These are phyloP conservation scores for Hypoxylon crocopeplum DNA, from an alignment of 495 filamentous ascomycete species.

Conservation along the genomic window DNA sequence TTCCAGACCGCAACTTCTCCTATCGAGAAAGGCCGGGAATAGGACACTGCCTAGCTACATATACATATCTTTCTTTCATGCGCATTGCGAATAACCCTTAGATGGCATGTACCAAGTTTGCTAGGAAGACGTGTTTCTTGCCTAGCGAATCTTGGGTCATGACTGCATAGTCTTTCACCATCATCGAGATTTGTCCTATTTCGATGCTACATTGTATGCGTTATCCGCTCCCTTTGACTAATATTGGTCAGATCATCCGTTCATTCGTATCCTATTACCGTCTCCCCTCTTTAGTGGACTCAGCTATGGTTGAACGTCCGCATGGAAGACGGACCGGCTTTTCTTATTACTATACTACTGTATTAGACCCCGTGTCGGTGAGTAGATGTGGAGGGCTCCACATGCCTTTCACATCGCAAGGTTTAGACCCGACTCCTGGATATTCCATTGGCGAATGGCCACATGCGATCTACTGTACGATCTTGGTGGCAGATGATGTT, in stretches of 20 bases:
- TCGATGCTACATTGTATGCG: constrained; percentile 10
- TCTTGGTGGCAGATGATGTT: neutral
- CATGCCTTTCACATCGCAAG: neutral
- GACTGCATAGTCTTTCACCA: neutral
- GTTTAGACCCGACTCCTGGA: constrained; percentile 1
- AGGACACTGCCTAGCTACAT: neutral
- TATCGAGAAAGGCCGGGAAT: neutral
- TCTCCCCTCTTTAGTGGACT: constrained; percentile 1
- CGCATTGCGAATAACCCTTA: neutral
- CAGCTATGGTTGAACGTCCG: constrained; percentile 7
- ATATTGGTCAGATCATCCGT: constrained; percentile 7
- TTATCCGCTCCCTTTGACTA: neutral
- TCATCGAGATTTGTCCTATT: constrained; percentile 22
- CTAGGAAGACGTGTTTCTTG: neutral
- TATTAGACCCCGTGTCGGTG: constrained; percentile 9
- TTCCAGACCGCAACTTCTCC: neutral
- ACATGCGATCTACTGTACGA: constrained; percentile 5
- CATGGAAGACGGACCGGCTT: neutral
- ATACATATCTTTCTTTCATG: neutral
- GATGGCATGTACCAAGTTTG: neutral
- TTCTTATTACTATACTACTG: neutral
- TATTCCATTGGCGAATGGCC: constrained; percentile 12
- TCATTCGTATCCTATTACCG: neutral
- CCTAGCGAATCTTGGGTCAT: neutral
- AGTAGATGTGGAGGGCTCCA: constrained; percentile 21